Conservation (phyloP, 78 protist genomes). For the Dictyostelium capitatum region DNA sequence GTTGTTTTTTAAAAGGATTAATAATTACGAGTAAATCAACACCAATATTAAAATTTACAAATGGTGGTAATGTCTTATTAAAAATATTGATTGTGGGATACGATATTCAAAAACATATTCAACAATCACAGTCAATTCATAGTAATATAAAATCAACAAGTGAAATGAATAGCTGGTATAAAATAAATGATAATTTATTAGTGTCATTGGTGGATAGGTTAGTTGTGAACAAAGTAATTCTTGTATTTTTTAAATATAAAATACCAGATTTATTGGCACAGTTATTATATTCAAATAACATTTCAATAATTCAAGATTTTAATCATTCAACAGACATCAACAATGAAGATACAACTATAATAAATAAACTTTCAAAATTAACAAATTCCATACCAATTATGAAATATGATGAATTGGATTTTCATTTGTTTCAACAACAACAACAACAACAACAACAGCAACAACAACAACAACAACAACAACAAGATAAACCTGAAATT, state of each 20-base stretch:
- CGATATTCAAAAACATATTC: neutral
- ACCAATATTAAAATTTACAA: neutral
- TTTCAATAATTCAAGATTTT: slow-evolving; percentile 26
- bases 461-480: neutral
- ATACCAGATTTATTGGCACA: slow-evolving; percentile 45
- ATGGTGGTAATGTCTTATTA: neutral
- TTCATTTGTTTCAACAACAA: slow-evolving; percentile 6
- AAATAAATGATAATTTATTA: neutral
- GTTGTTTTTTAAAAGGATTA: slow-evolving; percentile 39
- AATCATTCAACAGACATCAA: neutral
- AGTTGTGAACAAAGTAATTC: neutral
- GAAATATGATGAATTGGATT: slow-evolving; percentile 31
- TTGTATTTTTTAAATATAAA: slow-evolving; percentile 44
- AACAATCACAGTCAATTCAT: neutral
- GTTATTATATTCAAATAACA: slow-evolving; percentile 13
- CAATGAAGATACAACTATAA: neutral
- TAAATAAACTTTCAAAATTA: neutral
- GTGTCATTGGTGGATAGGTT: neutral
- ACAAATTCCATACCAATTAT: neutral
- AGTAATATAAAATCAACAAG: slow-evolving; percentile 1
- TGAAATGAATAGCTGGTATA: neutral
- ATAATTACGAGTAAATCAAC: neutral
- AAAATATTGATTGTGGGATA: slow-evolving; percentile 11
- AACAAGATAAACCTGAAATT: neutral
- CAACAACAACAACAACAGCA: neutral